Percentiles rank a stretch among this genome's conserved stretches.
These are phyloP conservation scores for Ambrosia hybrid DNA, from an alignment of 140 eudicot genomes.

Conservation along the genomic window DNA sequence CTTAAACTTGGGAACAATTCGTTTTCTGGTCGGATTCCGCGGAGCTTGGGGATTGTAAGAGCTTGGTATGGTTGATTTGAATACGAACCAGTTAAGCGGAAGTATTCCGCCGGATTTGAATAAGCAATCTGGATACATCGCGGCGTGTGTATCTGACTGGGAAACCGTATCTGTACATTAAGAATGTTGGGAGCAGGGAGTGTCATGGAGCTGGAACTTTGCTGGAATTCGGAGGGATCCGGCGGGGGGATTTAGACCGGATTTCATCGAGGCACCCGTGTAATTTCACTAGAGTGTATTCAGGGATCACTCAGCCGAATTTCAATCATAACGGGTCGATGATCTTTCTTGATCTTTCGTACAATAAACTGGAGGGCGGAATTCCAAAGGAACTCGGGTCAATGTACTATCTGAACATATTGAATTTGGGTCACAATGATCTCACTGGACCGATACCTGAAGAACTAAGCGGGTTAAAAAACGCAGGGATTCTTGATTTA, in stretches of 20 bases:
- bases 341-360: conserved; percentile 85
- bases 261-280: conserved; percentile 70
- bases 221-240: conserved; percentile 80
- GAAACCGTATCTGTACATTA: conserved; percentile 67
- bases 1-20: conserved; percentile 93
- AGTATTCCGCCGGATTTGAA: conserved; percentile 63
- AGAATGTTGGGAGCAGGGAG: no score
- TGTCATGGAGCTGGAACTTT: conserved; percentile 47
- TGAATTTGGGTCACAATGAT: conserved; percentile 78
- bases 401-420: conserved; percentile 68
- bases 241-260: conserved; percentile 58
- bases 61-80: conserved; percentile 93
- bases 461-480: conserved; percentile 70
- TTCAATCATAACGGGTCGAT: conserved; percentile 92
- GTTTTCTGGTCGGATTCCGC: conserved; percentile 67
- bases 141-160: conserved; percentile 54
- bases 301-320: conserved; percentile 65
- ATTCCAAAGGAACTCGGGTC: conserved; percentile 91
- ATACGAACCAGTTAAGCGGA: conserved; percentile 67
- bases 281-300: conserved; percentile 62
- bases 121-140: conserved; percentile 81
- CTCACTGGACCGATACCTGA: conserved; percentile 84
- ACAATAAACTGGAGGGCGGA: conserved; percentile 72
- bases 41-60: conserved; percentile 83
- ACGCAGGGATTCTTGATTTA: conserved; percentile 72